Base-by-base conservation (phyloP, 2,329 filamentous ascomycete species). In the Zopfia rhizophila region DNA sequence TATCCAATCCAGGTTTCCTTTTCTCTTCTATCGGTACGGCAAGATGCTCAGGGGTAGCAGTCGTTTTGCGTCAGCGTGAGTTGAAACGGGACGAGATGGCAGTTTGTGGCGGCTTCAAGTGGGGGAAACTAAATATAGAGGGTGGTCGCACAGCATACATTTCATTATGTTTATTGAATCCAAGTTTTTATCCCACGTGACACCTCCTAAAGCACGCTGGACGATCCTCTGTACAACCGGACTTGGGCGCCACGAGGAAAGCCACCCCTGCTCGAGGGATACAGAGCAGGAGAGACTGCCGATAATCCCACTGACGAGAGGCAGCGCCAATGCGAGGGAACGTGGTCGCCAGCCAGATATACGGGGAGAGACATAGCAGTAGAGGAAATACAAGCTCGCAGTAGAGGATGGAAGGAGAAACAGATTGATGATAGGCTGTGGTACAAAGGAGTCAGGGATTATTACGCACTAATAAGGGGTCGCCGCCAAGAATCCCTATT, bases 21-120 rank as follows among this genome's bases (percentile, higher is more conserved):
- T 75, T 52, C 56, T 79, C 38, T 79, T 80, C 66, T 79, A 76
- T 69, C 74, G 66, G 60, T 77, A 72, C 59, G 78, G 78, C 58
- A 76, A 76, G 67, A 62, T 68, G 53, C 70, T 80, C 65, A 74
- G 78, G 70, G 72, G 70, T 44, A 70, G 61, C 35, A 78, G 75
- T 60, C 71, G 74, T 36, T 80, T 76, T 63, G 78, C 76, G 52
- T 71, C 74, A 60, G 60, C 53, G 55, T 69, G 54, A 48, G 39
- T 33, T 49, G 40, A 39, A 45, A 44, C 17, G 45, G 49, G 45
- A 29, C 31, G 38, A 27, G 27, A 23, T 45, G 30, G 28, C 27
- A 44, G 45, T 22, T 32, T 28, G 56, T 56, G 58, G 56, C 45
- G 52, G 55, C 54, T 43, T 42, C 32, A 49, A 59, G 45, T 53